phyloP scores from a whole-genome alignment of 768 basidiomycete genomes.

The Peribolospora kevripleyi region DNA sequence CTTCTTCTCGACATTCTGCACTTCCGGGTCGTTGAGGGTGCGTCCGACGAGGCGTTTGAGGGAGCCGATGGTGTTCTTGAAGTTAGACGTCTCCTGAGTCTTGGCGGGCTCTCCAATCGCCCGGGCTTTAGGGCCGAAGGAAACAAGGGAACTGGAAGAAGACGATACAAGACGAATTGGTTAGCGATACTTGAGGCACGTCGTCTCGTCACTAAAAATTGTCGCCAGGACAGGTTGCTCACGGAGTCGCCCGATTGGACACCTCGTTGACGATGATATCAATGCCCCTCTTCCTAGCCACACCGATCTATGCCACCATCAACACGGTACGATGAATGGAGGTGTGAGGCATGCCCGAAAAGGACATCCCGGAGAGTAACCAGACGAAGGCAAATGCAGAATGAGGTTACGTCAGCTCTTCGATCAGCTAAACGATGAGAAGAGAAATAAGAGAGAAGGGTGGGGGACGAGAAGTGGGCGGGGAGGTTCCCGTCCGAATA shows the following conservation, averaged over 20 bases:
- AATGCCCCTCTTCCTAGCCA: constrained; percentile 83
- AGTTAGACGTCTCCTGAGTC: constrained; percentile 93
- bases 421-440: neutral
- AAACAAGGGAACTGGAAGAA: constrained; percentile 58
- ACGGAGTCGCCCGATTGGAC: constrained; percentile 92
- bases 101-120: constrained; percentile 85
- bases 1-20: constrained; percentile 63
- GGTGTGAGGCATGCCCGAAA: no score
- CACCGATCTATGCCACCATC: constrained; percentile 43
- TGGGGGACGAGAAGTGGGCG: no score
- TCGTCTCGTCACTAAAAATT: no score
- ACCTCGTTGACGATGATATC: constrained; percentile 98
- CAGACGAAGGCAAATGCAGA: constrained; percentile 2
- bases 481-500: no score
- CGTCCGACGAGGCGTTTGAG: constrained; percentile 78
- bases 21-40: constrained; percentile 49
- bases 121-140: constrained; percentile 76
- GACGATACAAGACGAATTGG: neutral
- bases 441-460: neutral
- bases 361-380: constrained; percentile 4
- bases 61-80: constrained; percentile 84
- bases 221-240: constrained; percentile 18
- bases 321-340: no score
- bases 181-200: neutral
- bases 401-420: neutral